Conservation (phyloP, 2,329 filamentous ascomycete genomes). For the Pyricularia pennisetigena region DNA sequence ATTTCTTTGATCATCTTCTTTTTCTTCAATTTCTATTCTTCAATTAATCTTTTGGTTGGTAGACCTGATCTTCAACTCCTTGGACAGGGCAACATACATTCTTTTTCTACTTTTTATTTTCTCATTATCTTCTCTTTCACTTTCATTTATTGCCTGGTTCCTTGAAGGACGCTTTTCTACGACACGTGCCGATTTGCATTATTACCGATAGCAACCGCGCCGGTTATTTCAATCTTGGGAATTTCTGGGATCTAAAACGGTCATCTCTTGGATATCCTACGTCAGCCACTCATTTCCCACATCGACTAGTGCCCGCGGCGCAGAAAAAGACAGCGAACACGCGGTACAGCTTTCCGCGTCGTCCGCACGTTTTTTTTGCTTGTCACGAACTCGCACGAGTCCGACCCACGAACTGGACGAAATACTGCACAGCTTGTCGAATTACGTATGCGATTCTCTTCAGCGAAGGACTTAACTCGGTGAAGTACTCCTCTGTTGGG, state of each 20-base stretch:
- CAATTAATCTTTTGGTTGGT: not conserved
- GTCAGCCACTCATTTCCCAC: not conserved
- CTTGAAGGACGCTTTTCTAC: not conserved
- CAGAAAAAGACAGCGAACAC: not conserved
- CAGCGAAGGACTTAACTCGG: slow-evolving; percentile 7
- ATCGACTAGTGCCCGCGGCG: not conserved
- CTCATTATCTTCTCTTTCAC: not conserved
- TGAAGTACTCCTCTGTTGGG: slow-evolving; percentile 8
- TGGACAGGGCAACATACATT: not conserved
- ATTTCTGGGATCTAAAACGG: not conserved
- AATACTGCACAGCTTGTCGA: not conserved
- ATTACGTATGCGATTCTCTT: slow-evolving; percentile 15
- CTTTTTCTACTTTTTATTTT: not conserved
- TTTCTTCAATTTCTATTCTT: slow-evolving; percentile 2
- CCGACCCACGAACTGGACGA: not conserved
- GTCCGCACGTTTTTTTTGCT: not conserved
- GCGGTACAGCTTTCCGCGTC: not conserved
- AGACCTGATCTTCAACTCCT: not conserved
- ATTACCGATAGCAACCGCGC: not conserved
- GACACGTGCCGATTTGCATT: not conserved
- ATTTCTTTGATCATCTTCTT: not conserved
- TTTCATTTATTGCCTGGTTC: not conserved
- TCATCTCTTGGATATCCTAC: not conserved
- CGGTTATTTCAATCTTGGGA: not conserved
- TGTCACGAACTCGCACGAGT: not conserved